Evolutionary conservation across 179 eudicot genomes (phyloP), one percentile per base, ranked within the genome.

Genomic region (Gypsophila paniculata): DNA sequence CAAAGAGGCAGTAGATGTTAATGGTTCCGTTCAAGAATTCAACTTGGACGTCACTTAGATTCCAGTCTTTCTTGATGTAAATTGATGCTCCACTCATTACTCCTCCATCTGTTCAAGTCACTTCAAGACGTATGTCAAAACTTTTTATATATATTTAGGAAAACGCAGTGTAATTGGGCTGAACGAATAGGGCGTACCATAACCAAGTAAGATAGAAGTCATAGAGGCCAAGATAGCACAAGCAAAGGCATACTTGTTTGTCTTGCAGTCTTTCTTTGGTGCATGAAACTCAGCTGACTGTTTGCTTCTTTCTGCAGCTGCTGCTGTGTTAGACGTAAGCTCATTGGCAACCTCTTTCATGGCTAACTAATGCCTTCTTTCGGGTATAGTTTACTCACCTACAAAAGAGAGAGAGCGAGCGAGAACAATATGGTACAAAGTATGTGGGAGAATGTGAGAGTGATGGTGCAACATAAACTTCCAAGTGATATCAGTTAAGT

Each of bases 31-130:
- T 62, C 0, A 88, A 67, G 69, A 90, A n/a, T 61, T 85, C 92
- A 14, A 86, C 60, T 67, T 90, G 77, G 7, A 72, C 72, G 76
- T 90, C 90, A 9, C 73, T 58, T 49, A 86, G 8, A n/a, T 82
- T 75, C 66, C 87, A 76, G 58, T 90, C 96, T 55, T 73, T 70
- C 42, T 90, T 60, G 26, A 90, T 86, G 92, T 78, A 90, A 4
- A 90, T 54, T 36, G 79, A 74, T n/a, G 96, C 96, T 25, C 96
- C 96, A 60, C 92, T 90, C 90, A 89, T 84, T 32, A 89, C 95
- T 51, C 95, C 95, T 6, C 77, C 80, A 55, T 89, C 95, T 89
- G 84, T 15, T 8, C n/a, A n/a, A 42, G 46, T 42, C 46, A 42
- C 6, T 42, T 42, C 46, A 42, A 6, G 46, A 6, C 46, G 6